Base-by-base conservation (phyloP, 768 basidiomycete species). In the Psilocybe tampanensis region DNA sequence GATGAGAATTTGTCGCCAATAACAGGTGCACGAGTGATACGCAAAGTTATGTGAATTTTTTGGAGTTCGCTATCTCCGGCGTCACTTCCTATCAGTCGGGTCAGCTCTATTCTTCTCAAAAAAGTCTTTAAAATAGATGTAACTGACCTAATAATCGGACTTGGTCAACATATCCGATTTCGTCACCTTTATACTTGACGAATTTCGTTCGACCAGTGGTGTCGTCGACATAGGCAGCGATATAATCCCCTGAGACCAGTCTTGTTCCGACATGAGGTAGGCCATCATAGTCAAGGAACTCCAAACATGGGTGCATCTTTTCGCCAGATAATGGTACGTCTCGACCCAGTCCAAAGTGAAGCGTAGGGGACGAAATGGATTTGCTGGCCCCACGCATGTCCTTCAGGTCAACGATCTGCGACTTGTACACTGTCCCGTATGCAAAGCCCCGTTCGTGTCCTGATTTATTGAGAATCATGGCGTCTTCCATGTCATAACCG, bases 1-100 rank as follows among this genome's bases (percentile, higher is more conserved):
- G 97, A 98, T 0, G 97, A 98, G 73, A 98, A 99, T 76, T 99
- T 99, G 79, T 99, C 97, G 33, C 97, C 97, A 48, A 99, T 98
- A 58, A 98, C 94, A 34, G 97, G 97, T 6, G 94, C 83, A 62
- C 97, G 93, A 18, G 95, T 88, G 61, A 99, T 90, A 29, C 97
- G 86, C 26, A 99, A 80, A 32, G 94, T 96, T 70, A 99, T 78
- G 62, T 99, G 95, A 42, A 98, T 77, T 72, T 95, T 97, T 72
- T 95, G 94, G 15, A 94, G 80, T 70, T 95, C 92, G 2, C 83
- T 80, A 68, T 97, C 95, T 13, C 93, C 92, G 4, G 86, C 78
- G 66, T 99, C 97, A 60, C 84, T 85, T 22, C 92, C 94, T 95
- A 63, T 45, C 23, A 34, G 44, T 9, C 32, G 52, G 34, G 42